These are phyloP conservation scores for Phoma herbarum DNA, from an alignment of 2,329 filamentous ascomycete species.

Conservation along the genomic window DNA sequence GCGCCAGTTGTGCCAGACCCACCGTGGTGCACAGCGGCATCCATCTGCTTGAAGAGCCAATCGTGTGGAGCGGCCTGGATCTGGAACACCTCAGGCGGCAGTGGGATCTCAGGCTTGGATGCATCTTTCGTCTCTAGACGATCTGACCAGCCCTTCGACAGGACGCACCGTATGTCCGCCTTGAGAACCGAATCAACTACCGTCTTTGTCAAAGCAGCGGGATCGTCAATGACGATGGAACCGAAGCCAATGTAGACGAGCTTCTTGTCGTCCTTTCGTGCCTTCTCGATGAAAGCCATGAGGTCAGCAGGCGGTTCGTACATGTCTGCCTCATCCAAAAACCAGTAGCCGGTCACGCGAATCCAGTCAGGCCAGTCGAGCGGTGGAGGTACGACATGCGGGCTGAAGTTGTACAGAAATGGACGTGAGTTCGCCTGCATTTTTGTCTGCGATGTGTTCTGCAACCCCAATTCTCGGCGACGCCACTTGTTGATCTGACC, in stretches of 20 bases:
- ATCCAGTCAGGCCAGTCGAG: constrained; percentile 98
- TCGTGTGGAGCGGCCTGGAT: constrained; percentile 95
- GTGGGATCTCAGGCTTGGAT: constrained; percentile 69
- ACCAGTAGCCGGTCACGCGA: constrained; percentile 97
- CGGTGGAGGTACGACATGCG: constrained; percentile 90
- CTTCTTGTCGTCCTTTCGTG: constrained; percentile 83
- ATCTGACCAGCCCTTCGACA: constrained; percentile 98
- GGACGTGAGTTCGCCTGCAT: constrained; percentile 98
- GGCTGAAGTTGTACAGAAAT: constrained; percentile 97
- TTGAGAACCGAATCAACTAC: constrained; percentile 90
- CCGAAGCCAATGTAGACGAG: constrained; percentile 97
- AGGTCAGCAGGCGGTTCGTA: constrained; percentile 82
- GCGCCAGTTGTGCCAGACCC: constrained; percentile 95
- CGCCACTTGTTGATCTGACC: constrained; percentile 94
- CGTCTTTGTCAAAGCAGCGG: constrained; percentile 86
- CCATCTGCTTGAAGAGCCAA: constrained; percentile 94
- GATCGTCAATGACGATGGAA: constrained; percentile 92
- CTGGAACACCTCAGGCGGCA: constrained; percentile 82
- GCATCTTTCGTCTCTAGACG: constrained; percentile 68
- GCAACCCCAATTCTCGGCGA: constrained; percentile 78
- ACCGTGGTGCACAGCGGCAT: constrained; percentile 93
- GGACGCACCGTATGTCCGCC: constrained; percentile 90
- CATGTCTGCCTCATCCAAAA: constrained; percentile 76
- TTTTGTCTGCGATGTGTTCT: constrained; percentile 84
- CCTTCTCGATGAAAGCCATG: constrained; percentile 81